Evolutionary conservation across 208 protist genomes (phyloP), one percentile per base, ranked within the genome.

Genomic region (Phytomonas francai): DNA sequence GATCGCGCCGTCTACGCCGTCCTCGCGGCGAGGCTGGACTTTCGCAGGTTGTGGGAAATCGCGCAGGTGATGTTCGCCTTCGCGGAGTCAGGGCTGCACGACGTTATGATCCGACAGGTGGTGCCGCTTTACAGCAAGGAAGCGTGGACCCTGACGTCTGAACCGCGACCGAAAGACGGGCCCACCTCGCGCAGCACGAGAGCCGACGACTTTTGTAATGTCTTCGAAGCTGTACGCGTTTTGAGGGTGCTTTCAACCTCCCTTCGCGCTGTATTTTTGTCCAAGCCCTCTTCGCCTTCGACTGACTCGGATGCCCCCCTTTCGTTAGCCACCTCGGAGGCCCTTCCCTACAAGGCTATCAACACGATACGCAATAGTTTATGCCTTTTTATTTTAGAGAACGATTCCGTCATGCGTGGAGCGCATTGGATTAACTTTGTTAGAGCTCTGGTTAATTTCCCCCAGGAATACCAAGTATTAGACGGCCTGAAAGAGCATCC

Each of bases 381-480:
- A 0, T 59, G 89, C 2, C 57, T 65, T 11, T 93, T 94, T 70
- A 76, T 96, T 51, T 74, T 93, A 58, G 70, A 79, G 14, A 79
- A 96, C 68, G 75, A 62, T n/a, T n/a, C 77, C 14, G 63, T 79
- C 12, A 74, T 96, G 57, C 88, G 86, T 33, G 87, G 87, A 0
- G 88, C 76, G 0, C 87, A 96, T 63, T 94, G 88, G 87, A 74
- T 92, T 29, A 93, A 93, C 70, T 73, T 90, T 19, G 77, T 79
- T 1, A 83, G 91, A 2, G 87, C 91, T 14, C 78, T 94, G 42
- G 68, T 87, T 36, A 74, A 90, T 74, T 96, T 96, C 59, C 87
- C 91, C 0, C 31, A 27, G 9, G 82, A 89, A 62, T 59, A 54
- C 16, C 45, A 54, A 54, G 45, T 54, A 25, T 25, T 54, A 22